phyloP scores from a whole-genome alignment of 2,329 filamentous ascomycete species.

The Blastomyces parvus region DNA sequence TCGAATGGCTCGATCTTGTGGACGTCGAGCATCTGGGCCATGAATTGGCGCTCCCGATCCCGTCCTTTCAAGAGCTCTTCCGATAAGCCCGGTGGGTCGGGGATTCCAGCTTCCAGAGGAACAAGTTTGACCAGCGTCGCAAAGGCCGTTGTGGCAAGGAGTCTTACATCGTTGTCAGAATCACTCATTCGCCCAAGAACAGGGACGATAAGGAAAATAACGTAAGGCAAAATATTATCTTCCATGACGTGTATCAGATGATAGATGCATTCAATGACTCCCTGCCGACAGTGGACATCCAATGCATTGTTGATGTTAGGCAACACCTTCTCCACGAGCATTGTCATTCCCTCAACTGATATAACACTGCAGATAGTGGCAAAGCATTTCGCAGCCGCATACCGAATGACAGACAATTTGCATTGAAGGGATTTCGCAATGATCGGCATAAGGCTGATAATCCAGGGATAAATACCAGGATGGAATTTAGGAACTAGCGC shows the following conservation, averaged over 20 bases:
- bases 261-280: constrained; percentile 89
- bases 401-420: constrained; percentile 81
- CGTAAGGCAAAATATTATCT: constrained; percentile 87
- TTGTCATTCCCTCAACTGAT: constrained; percentile 89
- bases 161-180: constrained; percentile 86
- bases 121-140: constrained; percentile 95
- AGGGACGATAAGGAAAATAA: constrained; percentile 96
- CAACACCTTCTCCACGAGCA: constrained; percentile 83
- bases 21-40: constrained; percentile 87
- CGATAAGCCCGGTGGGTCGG: constrained; percentile 87
- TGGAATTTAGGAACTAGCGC: constrained; percentile 89
- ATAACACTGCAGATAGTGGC: constrained; percentile 97
- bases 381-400: constrained; percentile 94
- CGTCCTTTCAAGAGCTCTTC: constrained; percentile 78
- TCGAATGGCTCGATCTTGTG: constrained; percentile 93
- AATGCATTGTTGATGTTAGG: constrained; percentile 85
- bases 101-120: constrained; percentile 91
- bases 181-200: constrained; percentile 97
- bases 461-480: constrained; percentile 62
- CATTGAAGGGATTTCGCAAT: constrained; percentile 83
- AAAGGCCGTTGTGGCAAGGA: constrained; percentile 93
- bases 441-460: constrained; percentile 73
- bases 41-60: constrained; percentile 92
- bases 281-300: constrained; percentile 81
- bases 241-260: constrained; percentile 98